phyloP scores from a whole-genome alignment of 2,329 filamentous ascomycete species.

The Bisporella sp. region DNA sequence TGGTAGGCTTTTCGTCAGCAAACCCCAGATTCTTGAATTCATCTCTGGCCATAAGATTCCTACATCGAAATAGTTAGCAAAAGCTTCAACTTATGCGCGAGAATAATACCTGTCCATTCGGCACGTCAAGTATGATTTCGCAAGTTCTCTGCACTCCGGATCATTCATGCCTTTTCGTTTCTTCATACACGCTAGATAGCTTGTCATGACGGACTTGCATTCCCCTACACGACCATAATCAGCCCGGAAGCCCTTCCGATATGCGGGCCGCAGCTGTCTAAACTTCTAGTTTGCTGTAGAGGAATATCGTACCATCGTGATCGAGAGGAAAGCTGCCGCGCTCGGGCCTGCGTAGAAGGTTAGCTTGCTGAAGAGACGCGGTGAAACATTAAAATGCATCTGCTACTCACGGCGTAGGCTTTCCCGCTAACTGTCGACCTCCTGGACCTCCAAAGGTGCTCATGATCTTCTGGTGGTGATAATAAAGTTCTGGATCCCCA shows the following conservation, averaged over 20 bases:
- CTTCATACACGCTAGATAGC: conserved; percentile 83
- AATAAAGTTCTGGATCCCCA: no score
- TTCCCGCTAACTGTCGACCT: conserved; percentile 53
- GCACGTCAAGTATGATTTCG: conserved; percentile 83
- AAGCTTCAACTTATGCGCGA: neutral
- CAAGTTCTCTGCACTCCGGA: conserved; percentile 73
- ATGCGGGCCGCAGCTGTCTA: no score
- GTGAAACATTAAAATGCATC: conserved; percentile 28
- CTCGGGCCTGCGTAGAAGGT: conserved; percentile 58
- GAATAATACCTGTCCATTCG: conserved; percentile 81
- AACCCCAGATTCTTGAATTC: conserved; percentile 94
- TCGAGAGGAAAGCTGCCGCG: conserved; percentile 95
- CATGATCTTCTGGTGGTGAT: conserved; percentile 31
- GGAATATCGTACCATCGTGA: conserved; percentile 60
- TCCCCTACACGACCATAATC: conserved; percentile 53
- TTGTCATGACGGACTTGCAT: conserved; percentile 82
- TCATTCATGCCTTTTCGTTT: conserved; percentile 78
- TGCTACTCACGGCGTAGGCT: conserved; percentile 55
- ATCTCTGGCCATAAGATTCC: conserved; percentile 93
- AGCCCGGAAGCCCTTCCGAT: neutral
- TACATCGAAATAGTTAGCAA: conserved; percentile 26
- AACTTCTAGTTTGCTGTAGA: neutral
- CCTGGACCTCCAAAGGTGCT: conserved; percentile 67
- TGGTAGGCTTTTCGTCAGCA: conserved; percentile 26
- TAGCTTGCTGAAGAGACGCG: neutral